Evolutionary conservation across 2,329 filamentous ascomycete genomes (phyloP).

Genomic region (Aspergillus aculeatinus): DNA sequence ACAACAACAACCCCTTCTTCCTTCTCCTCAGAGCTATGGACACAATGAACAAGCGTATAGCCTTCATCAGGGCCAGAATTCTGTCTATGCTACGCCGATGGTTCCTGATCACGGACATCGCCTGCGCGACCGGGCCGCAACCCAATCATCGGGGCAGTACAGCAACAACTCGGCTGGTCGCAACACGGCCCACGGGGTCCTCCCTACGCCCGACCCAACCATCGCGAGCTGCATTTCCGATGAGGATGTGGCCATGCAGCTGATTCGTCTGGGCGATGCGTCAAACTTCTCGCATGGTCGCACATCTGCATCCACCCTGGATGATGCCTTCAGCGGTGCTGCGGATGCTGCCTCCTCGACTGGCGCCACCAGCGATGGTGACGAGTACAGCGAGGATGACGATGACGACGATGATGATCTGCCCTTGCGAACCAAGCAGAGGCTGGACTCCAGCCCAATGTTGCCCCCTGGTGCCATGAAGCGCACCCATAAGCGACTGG

Average conservation of each 20-base stretch:
- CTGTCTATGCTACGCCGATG: conserved; percentile 62
- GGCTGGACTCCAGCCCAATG: conserved; percentile 42
- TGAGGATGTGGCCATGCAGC: conserved; percentile 93
- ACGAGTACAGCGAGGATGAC: conserved; percentile 62
- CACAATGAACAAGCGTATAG: conserved; percentile 48
- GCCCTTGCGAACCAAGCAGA: conserved; percentile 44
- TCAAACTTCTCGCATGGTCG: conserved; percentile 91
- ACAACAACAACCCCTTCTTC: conserved; percentile 71
- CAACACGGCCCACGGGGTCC: conserved; percentile 55
- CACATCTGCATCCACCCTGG: conserved; percentile 87
- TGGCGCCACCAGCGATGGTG: conserved; percentile 76
- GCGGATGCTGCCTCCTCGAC: conserved; percentile 83
- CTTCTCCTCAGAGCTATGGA: conserved; percentile 78
- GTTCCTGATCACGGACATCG: conserved; percentile 60
- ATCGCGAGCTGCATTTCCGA: conserved; percentile 96
- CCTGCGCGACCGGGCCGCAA: conserved; percentile 63
- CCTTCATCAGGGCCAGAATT: conserved; percentile 30
- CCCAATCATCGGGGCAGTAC: conserved; percentile 46
- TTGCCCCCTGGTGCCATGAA: conserved; percentile 47
- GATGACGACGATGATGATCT: conserved; percentile 60
- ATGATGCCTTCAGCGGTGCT: conserved; percentile 88
- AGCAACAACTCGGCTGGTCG: conserved; percentile 42
- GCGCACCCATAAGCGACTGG: conserved; percentile 49
- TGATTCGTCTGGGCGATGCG: conserved; percentile 93
- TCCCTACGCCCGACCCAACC: conserved; percentile 95